Evolutionary conservation across 441 rosid species (phyloP), one percentile per base, ranked within the genome.

Genomic region (Populus hybrid): DNA sequence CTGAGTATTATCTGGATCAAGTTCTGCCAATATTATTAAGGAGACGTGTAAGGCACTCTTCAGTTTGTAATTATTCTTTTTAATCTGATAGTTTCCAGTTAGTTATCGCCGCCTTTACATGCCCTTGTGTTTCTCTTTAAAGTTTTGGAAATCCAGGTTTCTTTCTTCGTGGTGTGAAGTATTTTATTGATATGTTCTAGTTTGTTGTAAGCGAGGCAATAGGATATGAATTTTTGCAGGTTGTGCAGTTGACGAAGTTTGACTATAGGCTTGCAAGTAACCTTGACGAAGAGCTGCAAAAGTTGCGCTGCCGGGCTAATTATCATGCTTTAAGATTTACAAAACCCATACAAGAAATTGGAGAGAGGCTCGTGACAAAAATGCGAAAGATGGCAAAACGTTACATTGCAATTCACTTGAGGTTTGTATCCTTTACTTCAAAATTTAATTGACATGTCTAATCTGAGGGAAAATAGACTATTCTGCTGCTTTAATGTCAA

Each of bases 1-100:
- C 97, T 7, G 98, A 94, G 82, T 96, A 94, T 84, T 96, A 96
- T 83, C 85, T 93, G 40, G 98, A 93, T 83, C 99, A 96, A 93
- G 98, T 94, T 71, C 90, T 94, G 77, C 98, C 98, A 29, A 83
- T 94, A 76, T 89, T 96, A 26, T 61, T 84, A 71, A 90, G 96
- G 81, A 93, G 98, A 89, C 90, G 75, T 77, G 97, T 92, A 88
- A 88, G 94, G 50, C 29, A 64, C 76, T 74, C 11, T 76, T 64
- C 75, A 33, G 59, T 68, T 29, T 68, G 38, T 33, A 24, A 69
- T 23, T 33, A 0, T 50, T 72, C 35, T 38, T 66, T 74, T 65
- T 31, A 9, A 16, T 23, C 1, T 64, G 67, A 64, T 23, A 64
- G 29, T 64, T 64, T 64, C 29, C 14, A 21, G 24, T 24, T 64